phyloP scores from a whole-genome alignment of 1,284 basidiomycete species.

The Cronartium quercuum region DNA sequence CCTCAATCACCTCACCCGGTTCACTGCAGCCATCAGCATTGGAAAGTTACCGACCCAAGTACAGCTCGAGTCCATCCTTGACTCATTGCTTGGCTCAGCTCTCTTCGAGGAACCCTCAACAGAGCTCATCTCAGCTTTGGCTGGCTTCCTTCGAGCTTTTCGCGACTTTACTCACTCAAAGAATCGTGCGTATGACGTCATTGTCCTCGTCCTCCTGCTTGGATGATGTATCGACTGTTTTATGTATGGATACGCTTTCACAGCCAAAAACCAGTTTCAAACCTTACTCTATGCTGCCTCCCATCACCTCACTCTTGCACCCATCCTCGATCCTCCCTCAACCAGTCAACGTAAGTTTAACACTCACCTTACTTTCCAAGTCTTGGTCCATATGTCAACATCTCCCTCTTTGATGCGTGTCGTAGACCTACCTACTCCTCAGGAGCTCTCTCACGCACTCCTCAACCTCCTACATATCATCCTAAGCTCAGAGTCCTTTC shows the following conservation, averaged over 20 bases:
- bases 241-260: not conserved
- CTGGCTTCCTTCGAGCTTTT: not conserved
- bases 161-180: slow-evolving; percentile 7
- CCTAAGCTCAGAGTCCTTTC: not conserved
- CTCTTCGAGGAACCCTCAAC: slow-evolving; percentile 3
- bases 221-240: not conserved
- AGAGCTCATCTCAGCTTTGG: slow-evolving; percentile 5
- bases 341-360: not conserved
- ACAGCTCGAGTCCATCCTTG: slow-evolving; percentile 8
- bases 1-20: not conserved
- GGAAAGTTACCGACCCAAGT: slow-evolving; percentile 24
- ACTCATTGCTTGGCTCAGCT: slow-evolving; percentile 10
- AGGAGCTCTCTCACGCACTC: not conserved
- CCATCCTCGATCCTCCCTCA: not conserved
- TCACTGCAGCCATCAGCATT: not conserved
- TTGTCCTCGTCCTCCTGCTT: not conserved
- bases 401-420: not conserved
- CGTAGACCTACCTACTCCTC: not conserved
- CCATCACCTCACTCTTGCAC: not conserved
- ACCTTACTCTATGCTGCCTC: slow-evolving; percentile 1
- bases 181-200: not conserved
- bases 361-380: not conserved
- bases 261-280: slow-evolving; percentile 11
- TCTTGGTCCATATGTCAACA: not conserved
- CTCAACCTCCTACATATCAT: not conserved